Base-by-base conservation (phyloP, 106 monocot species). In the Apostasia ramifera region DNA sequence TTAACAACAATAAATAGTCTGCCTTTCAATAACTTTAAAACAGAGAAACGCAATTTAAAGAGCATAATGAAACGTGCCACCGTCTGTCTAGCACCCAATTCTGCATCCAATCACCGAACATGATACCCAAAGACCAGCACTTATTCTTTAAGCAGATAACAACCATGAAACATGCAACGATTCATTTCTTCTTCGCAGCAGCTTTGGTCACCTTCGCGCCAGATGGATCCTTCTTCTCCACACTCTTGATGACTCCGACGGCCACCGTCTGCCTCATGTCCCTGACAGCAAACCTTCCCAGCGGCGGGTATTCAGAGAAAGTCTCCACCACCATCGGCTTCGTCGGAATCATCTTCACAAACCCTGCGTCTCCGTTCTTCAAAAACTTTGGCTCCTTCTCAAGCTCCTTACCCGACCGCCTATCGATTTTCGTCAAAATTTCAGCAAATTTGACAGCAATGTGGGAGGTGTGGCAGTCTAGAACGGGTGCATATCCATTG, bases 241-340 rank as follows among this genome's bases (percentile, higher is more conserved):
- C 86, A 4, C 70, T 81, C 83, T 90, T 90, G 81, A 90, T 90
- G n/a, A 90, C 90, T 44, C 90, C 90, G 11, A 86, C 90, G 12
- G 86, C 90, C 4, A 90, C 90, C 0, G 90, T 90, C 81, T 90
- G 83, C 65, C 90, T 77, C 90, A 86, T 83, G 78, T 90, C 90
- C 70, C 86, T 74, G 0, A 90, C 86, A 8, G 90, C 81, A 66
- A 90, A 86, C 49, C 86, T 66, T 13, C 90, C 90, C 0, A 90
- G 77, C 1, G 90, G 90, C 1, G 90, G 86, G 69, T 90, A 90
- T 75, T 80, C 86, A 1, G 86, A 70, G 79, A 90, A 90, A 2
- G 90, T 86, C 78, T 90, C 90, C 53, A 90, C 90, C 8, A 90
- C 90, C 90, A 90, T 86, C 1, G 86, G 90, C 71, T 90, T 90